Evolutionary conservation across 805 yeast genomes (phyloP), one percentile per base, ranked within the genome.

Genomic region (Hanseniaspora nectarophila): DNA sequence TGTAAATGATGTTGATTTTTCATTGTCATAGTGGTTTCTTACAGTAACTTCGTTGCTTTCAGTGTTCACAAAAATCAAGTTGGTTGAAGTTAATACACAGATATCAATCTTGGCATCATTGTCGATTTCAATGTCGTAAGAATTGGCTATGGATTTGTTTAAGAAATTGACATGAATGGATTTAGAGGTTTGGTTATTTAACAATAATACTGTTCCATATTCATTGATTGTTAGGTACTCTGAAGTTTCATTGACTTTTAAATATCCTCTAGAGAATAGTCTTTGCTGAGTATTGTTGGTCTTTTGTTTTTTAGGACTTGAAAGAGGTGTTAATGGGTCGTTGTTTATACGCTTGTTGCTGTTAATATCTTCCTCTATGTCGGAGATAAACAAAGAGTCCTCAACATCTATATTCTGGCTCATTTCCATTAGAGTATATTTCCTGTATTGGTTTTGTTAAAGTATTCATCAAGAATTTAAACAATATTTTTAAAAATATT

Each of bases 371-470:
- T 49, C 43, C 10, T 49, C 53, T 4, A 49, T 18, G n/a, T 49
- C 53, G 7, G 53, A 49, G 2, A 49, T 49, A 28, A 49, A 49
- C 43, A 49, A 21, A 3, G 53, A 49, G 33, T 49, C 53, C 15
- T 49, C 53, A 20, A 49, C 53, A 34, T 49, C 53, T 8, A 49
- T 29, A n/a, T 18, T 28, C 21, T 15, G 28, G 28, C 32, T 42
- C 24, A 28, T 28, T 3, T 42, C 16, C 13, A 4, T 35, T 35
- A 9, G 28, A 9, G 8, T 13, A 5, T 21, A 2, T 38, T 8
- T 4, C 10, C n/a, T 5, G 42, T 9, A 15, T 8, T 6, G 21
- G 5, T 5, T 5, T 38, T 38, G n/a, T n/a, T n/a, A n/a, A n/a
- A n/a, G n/a, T n/a, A n/a, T n/a, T n/a, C n/a, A n/a, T n/a, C n/a